phyloP scores from a whole-genome alignment of 305 asterid genomes.

The Lippia alba region DNA sequence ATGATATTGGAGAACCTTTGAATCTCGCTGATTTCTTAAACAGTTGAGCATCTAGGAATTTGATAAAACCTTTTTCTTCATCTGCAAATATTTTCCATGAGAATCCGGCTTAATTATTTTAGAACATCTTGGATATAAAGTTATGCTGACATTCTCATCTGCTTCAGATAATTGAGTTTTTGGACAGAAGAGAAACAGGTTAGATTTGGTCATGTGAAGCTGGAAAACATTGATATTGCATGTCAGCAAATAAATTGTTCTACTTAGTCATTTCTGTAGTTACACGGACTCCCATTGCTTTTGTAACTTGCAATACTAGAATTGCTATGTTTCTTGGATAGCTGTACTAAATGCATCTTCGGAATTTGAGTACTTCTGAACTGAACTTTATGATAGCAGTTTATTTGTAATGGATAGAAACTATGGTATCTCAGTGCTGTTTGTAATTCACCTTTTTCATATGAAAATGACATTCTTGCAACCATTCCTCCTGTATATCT shows the following conservation, averaged over 20 bases:
- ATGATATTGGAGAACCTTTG: not conserved
- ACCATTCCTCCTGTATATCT: not conserved
- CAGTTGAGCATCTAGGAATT: not conserved
- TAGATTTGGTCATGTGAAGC: not conserved
- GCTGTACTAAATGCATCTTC: not conserved
- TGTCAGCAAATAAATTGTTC: not conserved
- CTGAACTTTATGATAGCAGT: not conserved
- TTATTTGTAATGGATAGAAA: not conserved
- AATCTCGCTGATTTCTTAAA: not conserved
- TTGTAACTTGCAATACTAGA: too few relatives aligned
- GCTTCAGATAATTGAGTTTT: not conserved
- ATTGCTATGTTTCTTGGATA: conserved; percentile 7
- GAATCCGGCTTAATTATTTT: not conserved
- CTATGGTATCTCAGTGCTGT: not conserved
- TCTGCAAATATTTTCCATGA: not conserved
- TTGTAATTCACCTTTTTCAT: not conserved
- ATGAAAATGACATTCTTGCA: not conserved
- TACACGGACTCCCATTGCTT: too few relatives aligned
- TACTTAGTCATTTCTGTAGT: not conserved
- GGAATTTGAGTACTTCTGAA: not conserved
- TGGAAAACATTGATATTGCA: not conserved
- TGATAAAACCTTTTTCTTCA: not conserved
- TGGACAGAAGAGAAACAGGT: not conserved
- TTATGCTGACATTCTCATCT: not conserved
- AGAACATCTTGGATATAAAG: not conserved